A percentile compares a stretch with the other conserved stretches of the same genome.
phyloP scores from a whole-genome alignment of 371 early-diverging fungal species.

The Entomophthora muscae region DNA sequence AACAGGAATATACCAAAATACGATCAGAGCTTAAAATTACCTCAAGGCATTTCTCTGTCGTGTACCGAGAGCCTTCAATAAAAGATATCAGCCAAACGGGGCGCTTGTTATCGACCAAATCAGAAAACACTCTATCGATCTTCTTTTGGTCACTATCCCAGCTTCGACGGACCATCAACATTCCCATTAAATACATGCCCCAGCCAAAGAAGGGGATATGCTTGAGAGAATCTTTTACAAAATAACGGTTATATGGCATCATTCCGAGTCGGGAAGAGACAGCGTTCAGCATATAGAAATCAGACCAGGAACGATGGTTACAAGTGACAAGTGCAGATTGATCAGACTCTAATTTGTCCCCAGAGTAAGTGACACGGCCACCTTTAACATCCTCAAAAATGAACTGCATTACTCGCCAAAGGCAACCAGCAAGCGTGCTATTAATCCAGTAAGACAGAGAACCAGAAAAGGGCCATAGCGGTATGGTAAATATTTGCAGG shows the following conservation, averaged over 20 bases:
- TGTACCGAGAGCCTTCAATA: conserved; percentile 51
- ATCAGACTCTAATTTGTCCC: conserved; percentile 26
- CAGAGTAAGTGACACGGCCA: conserved; percentile 42
- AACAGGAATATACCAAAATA: background rate
- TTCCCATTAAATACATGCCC: conserved; percentile 48
- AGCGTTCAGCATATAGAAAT: conserved; percentile 42
- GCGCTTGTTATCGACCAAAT: conserved; percentile 29
- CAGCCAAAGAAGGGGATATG: conserved; percentile 42
- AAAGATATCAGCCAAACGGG: conserved; percentile 59
- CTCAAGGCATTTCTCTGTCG: conserved; percentile 32
- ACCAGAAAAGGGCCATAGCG: conserved; percentile 30
- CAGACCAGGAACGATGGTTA: conserved; percentile 42
- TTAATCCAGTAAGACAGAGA: conserved; percentile 32
- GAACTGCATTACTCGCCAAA: conserved; percentile 49
- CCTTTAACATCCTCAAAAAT: conserved; percentile 28
- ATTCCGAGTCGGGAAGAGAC: conserved; percentile 38
- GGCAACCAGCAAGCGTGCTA: conserved; percentile 28
- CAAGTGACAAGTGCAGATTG: conserved; percentile 42
- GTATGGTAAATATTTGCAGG: conserved; percentile 31
- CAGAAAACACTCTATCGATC: conserved; percentile 33
- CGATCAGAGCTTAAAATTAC: conserved; percentile 11
- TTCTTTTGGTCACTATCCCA: conserved; percentile 41
- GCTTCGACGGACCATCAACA: conserved; percentile 44
- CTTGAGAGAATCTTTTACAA: conserved; percentile 54
- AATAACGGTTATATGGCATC: conserved; percentile 52